phyloP scores from a whole-genome alignment of 1,284 basidiomycete genomes.

The Microbotryomycetes sp. region DNA sequence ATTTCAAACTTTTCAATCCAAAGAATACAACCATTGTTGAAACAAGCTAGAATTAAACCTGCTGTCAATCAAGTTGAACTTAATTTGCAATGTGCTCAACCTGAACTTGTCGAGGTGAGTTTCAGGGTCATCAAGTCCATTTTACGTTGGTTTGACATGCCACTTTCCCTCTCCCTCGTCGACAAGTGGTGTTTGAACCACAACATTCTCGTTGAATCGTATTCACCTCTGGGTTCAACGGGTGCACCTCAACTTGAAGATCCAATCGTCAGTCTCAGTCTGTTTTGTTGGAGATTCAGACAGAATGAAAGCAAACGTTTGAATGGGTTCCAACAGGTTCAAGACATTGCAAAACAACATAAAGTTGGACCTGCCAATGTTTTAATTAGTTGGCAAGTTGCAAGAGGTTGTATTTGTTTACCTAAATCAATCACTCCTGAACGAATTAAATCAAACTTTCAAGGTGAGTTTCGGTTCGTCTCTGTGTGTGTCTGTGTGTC shows the following conservation, averaged over 20 bases:
- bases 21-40: conserved; percentile 65
- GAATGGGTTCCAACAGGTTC: conserved; percentile 51
- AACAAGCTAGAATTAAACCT: conserved; percentile 46
- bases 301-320: background rate
- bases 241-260: conserved; percentile 57
- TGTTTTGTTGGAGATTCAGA: conserved; percentile 52
- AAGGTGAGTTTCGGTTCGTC: conserved; percentile 35
- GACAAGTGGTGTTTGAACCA: conserved; percentile 53
- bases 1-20: conserved; percentile 61
- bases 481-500: background rate
- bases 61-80: conserved; percentile 79
- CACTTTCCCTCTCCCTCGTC: conserved; percentile 53
- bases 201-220: conserved; percentile 68
- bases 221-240: conserved; percentile 74
- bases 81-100: conserved; percentile 73
- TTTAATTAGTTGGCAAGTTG: conserved; percentile 56
- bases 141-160: conserved; percentile 57
- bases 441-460: conserved; percentile 65
- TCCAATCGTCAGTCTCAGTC: conserved; percentile 52
- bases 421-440: conserved; percentile 69
- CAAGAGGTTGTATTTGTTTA: conserved; percentile 62
- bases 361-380: conserved; percentile 57
- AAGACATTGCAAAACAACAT: conserved; percentile 49
- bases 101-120: conserved; percentile 57
- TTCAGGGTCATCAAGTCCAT: background rate